Conservation (phyloP, 768 basidiomycete genomes). For the Boletus barrowsii region DNA sequence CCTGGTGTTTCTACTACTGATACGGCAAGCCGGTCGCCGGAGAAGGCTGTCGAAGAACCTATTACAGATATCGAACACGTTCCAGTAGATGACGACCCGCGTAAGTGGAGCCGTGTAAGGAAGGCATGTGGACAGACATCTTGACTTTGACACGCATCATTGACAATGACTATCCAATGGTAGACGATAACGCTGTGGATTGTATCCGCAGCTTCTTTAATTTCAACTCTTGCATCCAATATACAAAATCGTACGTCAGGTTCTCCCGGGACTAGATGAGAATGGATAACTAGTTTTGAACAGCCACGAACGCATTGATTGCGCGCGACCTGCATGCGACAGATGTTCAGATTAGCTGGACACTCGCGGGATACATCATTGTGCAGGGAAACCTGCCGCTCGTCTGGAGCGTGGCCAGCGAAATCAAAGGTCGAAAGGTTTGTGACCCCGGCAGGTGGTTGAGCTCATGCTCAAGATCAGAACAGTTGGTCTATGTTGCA, state of each 20-base stretch:
- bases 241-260: constrained; percentile 30
- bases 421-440: constrained; percentile 74
- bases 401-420: constrained; percentile 66
- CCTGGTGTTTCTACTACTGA: background rate
- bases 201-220: constrained; percentile 23
- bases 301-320: constrained; percentile 65
- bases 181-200: constrained; percentile 29
- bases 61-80: constrained; percentile 35
- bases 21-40: background rate
- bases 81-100: constrained; percentile 56
- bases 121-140: constrained; percentile 41
- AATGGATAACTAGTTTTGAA: background rate
- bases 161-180: background rate
- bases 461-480: constrained; percentile 1
- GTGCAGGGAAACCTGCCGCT: constrained; percentile 68
- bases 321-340: constrained; percentile 58
- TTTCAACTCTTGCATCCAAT: constrained; percentile 23
- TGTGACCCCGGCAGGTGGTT: constrained; percentile 7
- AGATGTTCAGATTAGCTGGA: constrained; percentile 59
- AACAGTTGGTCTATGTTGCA: constrained; percentile 51
- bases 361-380: constrained; percentile 69
- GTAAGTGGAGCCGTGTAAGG: constrained; percentile 51
- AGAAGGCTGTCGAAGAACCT: constrained; percentile 1
- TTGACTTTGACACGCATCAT: background rate
- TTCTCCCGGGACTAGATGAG: background rate